Evolutionary conservation across 768 basidiomycete genomes (phyloP), one percentile per base, ranked within the genome.

Genomic region (Infundibulicybe gibba): DNA sequence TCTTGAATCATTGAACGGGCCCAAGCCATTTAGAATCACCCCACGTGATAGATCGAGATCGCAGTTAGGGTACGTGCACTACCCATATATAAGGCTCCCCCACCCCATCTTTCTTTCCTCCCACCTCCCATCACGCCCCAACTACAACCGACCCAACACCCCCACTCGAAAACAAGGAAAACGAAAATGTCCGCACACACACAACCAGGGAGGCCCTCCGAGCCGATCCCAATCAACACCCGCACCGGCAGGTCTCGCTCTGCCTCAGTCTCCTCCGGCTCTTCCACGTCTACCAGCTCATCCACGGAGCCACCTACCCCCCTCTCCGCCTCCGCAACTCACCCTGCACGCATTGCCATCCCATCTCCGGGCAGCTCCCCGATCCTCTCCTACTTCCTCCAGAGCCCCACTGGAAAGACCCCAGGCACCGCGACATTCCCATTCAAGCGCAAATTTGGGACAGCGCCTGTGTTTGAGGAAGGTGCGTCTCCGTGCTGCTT

Each of bases 321-420:
- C 17, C 59, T 69, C 40, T 74, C 79, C 20, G 59, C 67, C n/a
- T 69, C 71, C 9, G 52, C 66, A 2, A 53, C 61, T 10, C 25
- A 25, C 4, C 65, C 69, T 2, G 70, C 76, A 2, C 71, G 71
- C 39, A 57, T 81, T 40, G 66, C 72, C 6, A 58, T 74, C 9
- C 66, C 74, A 5, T 80, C 83, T 3, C 78, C 85, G 5, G 76
- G 79, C 6, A 74, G 72, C 4, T 87, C 87, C 3, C 88, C 88
- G 40, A 83, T 89, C 45, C 64, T 90, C 42, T 79, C 80, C 46
- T 83, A 85, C 61, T 84, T 86, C 63, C 61, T 88, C 35, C 69
- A 71, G 42, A 80, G 84, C 53, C 79, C 82, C 2, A 81, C 85
- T n/a, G n/a, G n/a, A 12, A 82, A 80, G 55, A 55, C 71, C 0